Conservation (phyloP, 2,329 filamentous ascomycete genomes). For the Diplodia intermedia region DNA sequence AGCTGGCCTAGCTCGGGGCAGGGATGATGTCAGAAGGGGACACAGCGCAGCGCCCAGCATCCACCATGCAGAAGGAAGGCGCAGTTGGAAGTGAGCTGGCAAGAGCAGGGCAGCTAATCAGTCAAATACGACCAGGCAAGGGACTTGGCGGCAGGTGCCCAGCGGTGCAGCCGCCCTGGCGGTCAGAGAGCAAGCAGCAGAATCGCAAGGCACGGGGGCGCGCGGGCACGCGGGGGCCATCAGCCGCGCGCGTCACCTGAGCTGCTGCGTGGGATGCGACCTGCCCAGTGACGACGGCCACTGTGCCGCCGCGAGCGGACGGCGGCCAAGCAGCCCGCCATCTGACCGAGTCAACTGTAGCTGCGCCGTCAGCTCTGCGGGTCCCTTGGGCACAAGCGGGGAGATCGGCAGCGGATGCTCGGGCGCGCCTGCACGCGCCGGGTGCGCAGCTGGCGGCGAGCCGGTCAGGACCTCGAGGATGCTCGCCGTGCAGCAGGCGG, state of each 20-base stretch:
- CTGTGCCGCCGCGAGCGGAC: conserved; percentile 15
- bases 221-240: not conserved
- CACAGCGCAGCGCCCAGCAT: conserved; percentile 7
- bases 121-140: conserved; percentile 17
- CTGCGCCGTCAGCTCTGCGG: not conserved
- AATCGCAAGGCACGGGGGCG: not conserved
- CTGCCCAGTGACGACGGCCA: conserved; percentile 7
- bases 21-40: conserved; percentile 1
- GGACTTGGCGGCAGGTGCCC: not conserved
- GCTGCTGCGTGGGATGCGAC: conserved; percentile 3
- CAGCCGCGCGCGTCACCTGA: conserved; percentile 18
- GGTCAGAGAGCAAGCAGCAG: not conserved
- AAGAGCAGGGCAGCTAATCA: not conserved
- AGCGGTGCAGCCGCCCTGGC: not conserved
- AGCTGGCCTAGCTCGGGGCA: not conserved
- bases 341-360: conserved; percentile 5
- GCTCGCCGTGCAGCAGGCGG: not conserved
- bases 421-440: not conserved
- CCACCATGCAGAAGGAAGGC: not conserved
- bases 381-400: not conserved
- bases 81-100: not conserved
- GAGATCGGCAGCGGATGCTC: conserved; percentile 18
- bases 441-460: not conserved
- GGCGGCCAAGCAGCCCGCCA: not conserved
- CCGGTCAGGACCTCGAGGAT: not conserved